phyloP scores from a whole-genome alignment of 2,329 filamentous ascomycete species.

The Elsinoe perseae region DNA sequence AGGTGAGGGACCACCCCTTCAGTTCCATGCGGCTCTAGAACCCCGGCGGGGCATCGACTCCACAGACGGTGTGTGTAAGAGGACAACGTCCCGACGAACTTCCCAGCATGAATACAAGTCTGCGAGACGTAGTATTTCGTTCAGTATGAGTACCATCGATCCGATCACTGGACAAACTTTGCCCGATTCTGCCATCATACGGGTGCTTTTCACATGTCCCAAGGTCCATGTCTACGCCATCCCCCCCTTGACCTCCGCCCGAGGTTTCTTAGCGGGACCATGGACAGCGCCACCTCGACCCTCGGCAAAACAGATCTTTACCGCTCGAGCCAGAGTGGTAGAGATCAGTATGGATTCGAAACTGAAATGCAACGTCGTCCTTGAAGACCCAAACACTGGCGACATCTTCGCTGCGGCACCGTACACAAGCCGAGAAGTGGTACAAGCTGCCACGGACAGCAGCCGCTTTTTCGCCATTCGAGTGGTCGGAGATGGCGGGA shows the following conservation, averaged over 20 bases:
- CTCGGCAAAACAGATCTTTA: constrained; percentile 70
- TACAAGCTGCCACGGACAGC: constrained; percentile 73
- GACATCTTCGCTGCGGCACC: constrained; percentile 78
- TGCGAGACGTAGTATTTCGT: not conserved
- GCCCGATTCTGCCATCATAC: constrained; percentile 71
- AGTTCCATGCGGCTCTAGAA: not conserved
- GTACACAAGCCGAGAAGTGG: constrained; percentile 57
- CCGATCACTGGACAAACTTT: constrained; percentile 62
- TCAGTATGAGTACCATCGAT: constrained; percentile 57
- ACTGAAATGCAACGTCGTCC: constrained; percentile 64
- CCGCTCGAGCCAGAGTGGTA: constrained; percentile 59
- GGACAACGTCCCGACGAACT: no score
- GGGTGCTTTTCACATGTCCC: constrained; percentile 68
- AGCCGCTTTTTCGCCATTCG: constrained; percentile 77
- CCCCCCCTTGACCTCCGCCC: constrained; percentile 67
- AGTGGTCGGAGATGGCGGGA: constrained; percentile 65
- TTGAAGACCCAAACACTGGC: constrained; percentile 66
- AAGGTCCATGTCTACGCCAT: constrained; percentile 81
- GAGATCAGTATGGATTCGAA: constrained; percentile 27
- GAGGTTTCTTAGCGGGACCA: constrained; percentile 66
- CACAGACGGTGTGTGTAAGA: no score
- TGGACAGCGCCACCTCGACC: constrained; percentile 64
- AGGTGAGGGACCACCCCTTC: not conserved
- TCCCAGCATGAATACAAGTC: no score
- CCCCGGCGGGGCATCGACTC: constrained; percentile 8